Percentiles rank a stretch among this genome's conserved stretches.
Evolutionary conservation across 305 asterid species (phyloP).

Genomic region (Solanum hybrid): DNA sequence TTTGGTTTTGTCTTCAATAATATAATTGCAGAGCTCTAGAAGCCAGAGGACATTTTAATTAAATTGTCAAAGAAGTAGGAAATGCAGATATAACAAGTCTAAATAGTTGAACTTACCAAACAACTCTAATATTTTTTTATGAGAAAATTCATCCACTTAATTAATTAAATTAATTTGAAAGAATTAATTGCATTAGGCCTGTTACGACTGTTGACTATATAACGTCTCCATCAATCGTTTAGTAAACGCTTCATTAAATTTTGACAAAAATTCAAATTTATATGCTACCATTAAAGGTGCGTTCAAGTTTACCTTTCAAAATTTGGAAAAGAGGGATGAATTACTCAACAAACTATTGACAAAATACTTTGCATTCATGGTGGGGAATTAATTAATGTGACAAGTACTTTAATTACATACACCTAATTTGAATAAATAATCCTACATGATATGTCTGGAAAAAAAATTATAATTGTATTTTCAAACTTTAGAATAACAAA

Average conservation of each 20-base stretch:
- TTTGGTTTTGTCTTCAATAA: not conserved
- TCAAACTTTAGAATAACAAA: not conserved
- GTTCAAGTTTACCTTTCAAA: not conserved
- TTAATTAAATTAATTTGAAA: not conserved
- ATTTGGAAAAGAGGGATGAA: not conserved
- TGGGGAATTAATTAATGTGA: not conserved
- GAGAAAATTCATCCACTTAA: not conserved
- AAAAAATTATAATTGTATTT: not conserved
- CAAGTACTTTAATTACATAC: not conserved
- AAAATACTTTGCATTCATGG: not conserved
- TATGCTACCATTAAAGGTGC: not conserved
- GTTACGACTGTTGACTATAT: not conserved
- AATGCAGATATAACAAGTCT: not conserved
- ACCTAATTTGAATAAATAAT: not conserved
- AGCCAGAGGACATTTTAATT: not conserved
- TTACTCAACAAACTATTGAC: not conserved
- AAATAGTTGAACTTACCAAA: not conserved
- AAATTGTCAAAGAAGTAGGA: not conserved
- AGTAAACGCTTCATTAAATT: not conserved
- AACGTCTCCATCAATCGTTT: not conserved
- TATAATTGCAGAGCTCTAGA: not conserved
- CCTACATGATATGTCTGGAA: too few relatives aligned
- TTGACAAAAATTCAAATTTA: not conserved
- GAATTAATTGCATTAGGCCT: not conserved
- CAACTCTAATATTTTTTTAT: not conserved